Percentiles rank a stretch among this genome's conserved stretches.
These are phyloP conservation scores for Bonia amplexicaulis DNA, from an alignment of 176 grass and related monocot species.

Conservation along the genomic window DNA sequence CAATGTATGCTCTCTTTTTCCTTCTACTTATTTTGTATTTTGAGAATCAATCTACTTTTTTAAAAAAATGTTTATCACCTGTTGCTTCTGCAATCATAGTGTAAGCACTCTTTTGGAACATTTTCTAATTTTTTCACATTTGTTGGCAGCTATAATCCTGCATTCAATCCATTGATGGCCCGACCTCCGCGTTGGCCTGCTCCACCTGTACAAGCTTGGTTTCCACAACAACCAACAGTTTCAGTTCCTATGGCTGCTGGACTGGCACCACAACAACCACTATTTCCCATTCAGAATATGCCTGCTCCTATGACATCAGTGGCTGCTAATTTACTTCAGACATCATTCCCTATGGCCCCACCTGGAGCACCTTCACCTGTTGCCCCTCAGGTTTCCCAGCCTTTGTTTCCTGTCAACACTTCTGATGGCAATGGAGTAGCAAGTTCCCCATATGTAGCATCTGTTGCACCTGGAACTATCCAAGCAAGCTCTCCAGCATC, in stretches of 20 bases:
- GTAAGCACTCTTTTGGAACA: neutral
- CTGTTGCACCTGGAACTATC: slow-evolving; percentile 39
- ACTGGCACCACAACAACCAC: slow-evolving; percentile 53
- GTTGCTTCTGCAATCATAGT: neutral
- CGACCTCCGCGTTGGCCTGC: slow-evolving; percentile 55
- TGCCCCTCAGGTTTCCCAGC: slow-evolving; percentile 56
- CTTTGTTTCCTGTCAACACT: slow-evolving; percentile 86
- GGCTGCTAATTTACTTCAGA: slow-evolving; percentile 53
- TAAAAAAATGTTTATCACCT: neutral
- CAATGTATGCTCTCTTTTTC: slow-evolving; percentile 57
- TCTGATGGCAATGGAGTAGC: slow-evolving; percentile 35
- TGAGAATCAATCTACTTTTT: neutral
- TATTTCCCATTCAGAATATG: slow-evolving; percentile 94
- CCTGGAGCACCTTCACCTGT: slow-evolving; percentile 61
- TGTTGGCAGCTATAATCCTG: slow-evolving; percentile 73
- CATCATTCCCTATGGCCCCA: slow-evolving; percentile 48
- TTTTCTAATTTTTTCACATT: slow-evolving; percentile 6
- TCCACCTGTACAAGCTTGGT: slow-evolving; percentile 64
- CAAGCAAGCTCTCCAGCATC: slow-evolving; percentile 52
- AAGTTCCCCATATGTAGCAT: slow-evolving; percentile 49
- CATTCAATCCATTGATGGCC: slow-evolving; percentile 49
- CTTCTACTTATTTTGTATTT: neutral
- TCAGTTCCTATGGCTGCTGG: slow-evolving; percentile 41
- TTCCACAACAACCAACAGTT: slow-evolving; percentile 48
- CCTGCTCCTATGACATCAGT: slow-evolving; percentile 52